Evolutionary conservation across 768 basidiomycete genomes (phyloP).

Genomic region (Hirschioporus abietinus): DNA sequence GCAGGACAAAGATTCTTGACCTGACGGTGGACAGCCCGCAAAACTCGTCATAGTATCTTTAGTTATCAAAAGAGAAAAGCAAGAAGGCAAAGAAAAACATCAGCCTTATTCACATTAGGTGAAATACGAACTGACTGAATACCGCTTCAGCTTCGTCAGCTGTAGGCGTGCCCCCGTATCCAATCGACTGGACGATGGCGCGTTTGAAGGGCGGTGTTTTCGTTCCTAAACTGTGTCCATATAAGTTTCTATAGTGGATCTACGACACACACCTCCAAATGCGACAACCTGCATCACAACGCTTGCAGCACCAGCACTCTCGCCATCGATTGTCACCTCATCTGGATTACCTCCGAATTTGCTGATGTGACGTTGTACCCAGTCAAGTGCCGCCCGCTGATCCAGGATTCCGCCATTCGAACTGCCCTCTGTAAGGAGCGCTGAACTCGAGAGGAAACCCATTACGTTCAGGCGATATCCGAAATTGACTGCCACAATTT

Average conservation of each 20-base stretch:
- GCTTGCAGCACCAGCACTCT: constrained; percentile 40
- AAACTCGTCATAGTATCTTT: constrained; percentile 23
- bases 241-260: constrained; percentile 7
- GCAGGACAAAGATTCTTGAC: constrained; percentile 27
- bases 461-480: constrained; percentile 27
- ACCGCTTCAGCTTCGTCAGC: constrained; percentile 22
- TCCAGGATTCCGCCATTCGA: constrained; percentile 37
- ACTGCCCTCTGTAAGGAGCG: constrained; percentile 29
- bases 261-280: constrained; percentile 30
- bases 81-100: background rate
- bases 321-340: constrained; percentile 32
- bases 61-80: background rate
- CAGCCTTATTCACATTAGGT: background rate
- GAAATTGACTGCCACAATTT: constrained; percentile 31
- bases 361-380: constrained; percentile 34
- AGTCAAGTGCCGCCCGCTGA: constrained; percentile 34
- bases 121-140: constrained; percentile 26
- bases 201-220: constrained; percentile 34
- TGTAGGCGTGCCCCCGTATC: constrained; percentile 32
- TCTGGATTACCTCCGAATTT: constrained; percentile 31
- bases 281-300: constrained; percentile 41
- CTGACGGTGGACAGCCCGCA: constrained; percentile 21
- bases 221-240: constrained; percentile 18
- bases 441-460: constrained; percentile 28
- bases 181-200: constrained; percentile 38